Conservation (phyloP, 2,329 filamentous ascomycete genomes). For the Diplodia corticola region DNA sequence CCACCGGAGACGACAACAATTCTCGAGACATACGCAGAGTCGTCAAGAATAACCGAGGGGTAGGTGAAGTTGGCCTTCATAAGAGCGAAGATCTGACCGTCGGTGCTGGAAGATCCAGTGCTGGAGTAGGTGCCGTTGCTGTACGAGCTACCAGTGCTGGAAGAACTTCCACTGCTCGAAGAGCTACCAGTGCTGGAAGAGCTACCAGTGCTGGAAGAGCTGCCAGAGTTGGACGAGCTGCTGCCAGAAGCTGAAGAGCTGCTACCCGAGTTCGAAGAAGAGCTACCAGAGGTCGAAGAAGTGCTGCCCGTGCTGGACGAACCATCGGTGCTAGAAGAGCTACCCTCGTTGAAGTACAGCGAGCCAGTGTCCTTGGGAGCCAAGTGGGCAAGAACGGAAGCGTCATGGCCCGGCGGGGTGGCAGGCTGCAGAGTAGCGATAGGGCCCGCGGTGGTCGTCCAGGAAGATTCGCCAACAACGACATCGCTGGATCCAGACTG, state of each 20-base stretch:
- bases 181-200: background rate
- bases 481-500: background rate
- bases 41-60: constrained; percentile 2
- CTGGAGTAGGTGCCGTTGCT: background rate
- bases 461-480: background rate
- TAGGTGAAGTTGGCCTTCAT: constrained; percentile 11
- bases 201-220: background rate
- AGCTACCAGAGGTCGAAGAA: background rate
- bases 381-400: background rate
- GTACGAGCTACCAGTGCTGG: too few relatives aligned
- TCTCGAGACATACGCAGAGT: constrained; percentile 1
- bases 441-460: background rate
- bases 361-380: background rate
- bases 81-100: background rate
- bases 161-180: background rate
- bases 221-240: background rate
- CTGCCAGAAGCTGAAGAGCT: too few relatives aligned
- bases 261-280: too few relatives aligned
- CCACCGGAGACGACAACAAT: background rate
- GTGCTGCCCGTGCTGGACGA: background rate
- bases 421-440: background rate
- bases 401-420: background rate
- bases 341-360: background rate
- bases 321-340: background rate
- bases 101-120: background rate